Evolutionary conservation across 495 filamentous ascomycete genomes (phyloP), one percentile per base, ranked within the genome.

Genomic region (Aspergillus biplanus): DNA sequence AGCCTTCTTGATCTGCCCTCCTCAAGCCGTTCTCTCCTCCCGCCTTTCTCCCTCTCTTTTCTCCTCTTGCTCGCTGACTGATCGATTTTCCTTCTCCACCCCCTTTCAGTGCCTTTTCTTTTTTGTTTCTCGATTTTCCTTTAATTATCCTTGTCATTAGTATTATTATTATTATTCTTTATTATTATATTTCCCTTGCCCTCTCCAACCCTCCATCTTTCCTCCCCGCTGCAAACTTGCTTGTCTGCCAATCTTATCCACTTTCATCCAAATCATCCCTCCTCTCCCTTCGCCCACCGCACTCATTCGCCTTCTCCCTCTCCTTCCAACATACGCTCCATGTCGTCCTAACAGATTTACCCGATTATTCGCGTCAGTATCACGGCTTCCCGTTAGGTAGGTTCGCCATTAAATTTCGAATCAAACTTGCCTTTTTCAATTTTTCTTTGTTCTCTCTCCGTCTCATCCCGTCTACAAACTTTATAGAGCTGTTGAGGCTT

Each of bases 341-440:
- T 77, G 79, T 79, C 76, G 75, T 73, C 73, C 60, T 80, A 81
- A 70, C 66, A 54, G 39, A 61, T 67, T 55, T 35, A 33, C 62
- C 66, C 66, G 71, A 70, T 76, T 69, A 70, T 72, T 70, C 70
- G 71, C 77, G 75, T 74, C 72, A 77, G 74, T 67, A 78, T 72
- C 71, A 64, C 69, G 74, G 63, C 61, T 67, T 70, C 67, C 68
- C 70, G 66, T 73, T 72, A 69, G 69, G 72, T 73, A 60, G 39
- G 63, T 63, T 49, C 33, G 6, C 11, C n/a, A 44, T n/a, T 52
- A 46, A 34, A 8, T 35, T 18, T 16, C 33, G 27, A 32, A 13
- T 35, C 48, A 48, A 53, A 39, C 47, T 50, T 27, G 21, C 47
- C 13, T 65, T 33, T 52, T 47, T 39, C 49, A 33, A 16, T 21